phyloP scores from a whole-genome alignment of 805 yeast genomes.

The Sungouiozyma intestinalis region DNA sequence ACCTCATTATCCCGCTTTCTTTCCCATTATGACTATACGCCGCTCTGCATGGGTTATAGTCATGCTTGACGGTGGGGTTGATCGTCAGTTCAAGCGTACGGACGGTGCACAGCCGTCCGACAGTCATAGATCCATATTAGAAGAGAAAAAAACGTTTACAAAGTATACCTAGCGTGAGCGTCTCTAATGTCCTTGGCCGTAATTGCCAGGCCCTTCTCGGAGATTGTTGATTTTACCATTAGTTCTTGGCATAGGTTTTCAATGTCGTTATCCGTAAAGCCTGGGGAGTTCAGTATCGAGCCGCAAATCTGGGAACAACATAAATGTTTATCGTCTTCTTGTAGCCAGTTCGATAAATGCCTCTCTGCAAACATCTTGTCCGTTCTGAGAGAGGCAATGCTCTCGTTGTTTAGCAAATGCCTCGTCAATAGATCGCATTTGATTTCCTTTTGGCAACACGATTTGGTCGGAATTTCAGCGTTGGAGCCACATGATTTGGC shows the following conservation, averaged over 20 bases:
- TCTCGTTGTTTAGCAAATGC: constrained; percentile 6
- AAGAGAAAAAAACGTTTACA: no score
- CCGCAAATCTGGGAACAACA: constrained; percentile 1
- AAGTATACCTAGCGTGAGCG: not conserved
- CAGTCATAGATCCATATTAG: no score
- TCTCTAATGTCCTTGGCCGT: not conserved
- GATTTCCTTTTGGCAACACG: constrained; percentile 1
- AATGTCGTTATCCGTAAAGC: constrained; percentile 77
- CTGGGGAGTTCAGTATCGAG: constrained; percentile 34
- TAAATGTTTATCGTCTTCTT: not conserved
- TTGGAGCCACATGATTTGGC: not conserved
- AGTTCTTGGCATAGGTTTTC: constrained; percentile 81
- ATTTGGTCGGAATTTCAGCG: not conserved
- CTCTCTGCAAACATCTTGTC: not conserved
- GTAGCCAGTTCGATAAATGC: not conserved
- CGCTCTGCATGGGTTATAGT: not conserved
- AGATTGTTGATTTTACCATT: constrained; percentile 39
- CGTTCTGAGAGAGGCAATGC: constrained; percentile 4
- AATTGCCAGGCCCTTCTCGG: not conserved
- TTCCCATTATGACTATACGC: no score
- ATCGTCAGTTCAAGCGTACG: no score
- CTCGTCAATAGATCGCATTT: constrained; percentile 9
- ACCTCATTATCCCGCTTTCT: not conserved
- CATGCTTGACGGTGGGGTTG: not conserved
- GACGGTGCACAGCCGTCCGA: no score